Base-by-base conservation (phyloP, 2,329 filamentous ascomycete species). In the Sporothrix pallida region DNA sequence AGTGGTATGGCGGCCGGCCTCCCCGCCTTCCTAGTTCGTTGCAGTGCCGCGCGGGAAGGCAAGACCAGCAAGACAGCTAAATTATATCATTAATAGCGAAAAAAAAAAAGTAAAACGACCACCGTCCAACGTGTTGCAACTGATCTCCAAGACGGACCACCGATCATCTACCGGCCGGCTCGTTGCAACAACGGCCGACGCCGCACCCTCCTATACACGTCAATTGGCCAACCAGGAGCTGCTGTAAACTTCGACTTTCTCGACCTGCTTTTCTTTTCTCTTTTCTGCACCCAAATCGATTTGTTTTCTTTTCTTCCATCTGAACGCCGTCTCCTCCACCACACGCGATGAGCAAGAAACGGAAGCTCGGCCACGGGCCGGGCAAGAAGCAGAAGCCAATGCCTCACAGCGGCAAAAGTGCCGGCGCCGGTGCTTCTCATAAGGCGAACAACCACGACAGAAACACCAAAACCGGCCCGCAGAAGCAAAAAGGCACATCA, bases 321-420 rank as follows among this genome's bases (percentile, higher is more conserved):
- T 44, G 9, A 8, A 7, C 23, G 26, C 62, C 37, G 4, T 9
- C 48, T 9, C 50, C 17, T 37, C 46, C 5, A 37, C 60, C 23
- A 26, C 31, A 37, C 31, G 31, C 31, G 37, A 84, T 83, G 82
- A 80, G 77, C 71, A 84, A 82, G 76, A 85, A 84, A 78, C 83
- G 83, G 76, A 86, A 86, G 81, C 80, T 83, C 72, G 73, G 65
- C 60, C 75, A 77, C 26, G 65, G 67, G 50, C 42, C 74, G 2
- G 65, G 31, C 58, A 72, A 75, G 46, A 74, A 60, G 58, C 74
- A 74, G 26, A 73, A 60, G 71, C 42, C 70, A 13, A n/a, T 44
- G 54, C 58, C 58, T 68, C 71, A 48, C 5, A 48, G 63, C 37
- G 44, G 67, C 74, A 75, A 75, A 37, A 37, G 15, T 13, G 58